These are phyloP conservation scores for Bipolaris gigantea DNA, from an alignment of 2,329 filamentous ascomycete genomes.

Conservation along the genomic window DNA sequence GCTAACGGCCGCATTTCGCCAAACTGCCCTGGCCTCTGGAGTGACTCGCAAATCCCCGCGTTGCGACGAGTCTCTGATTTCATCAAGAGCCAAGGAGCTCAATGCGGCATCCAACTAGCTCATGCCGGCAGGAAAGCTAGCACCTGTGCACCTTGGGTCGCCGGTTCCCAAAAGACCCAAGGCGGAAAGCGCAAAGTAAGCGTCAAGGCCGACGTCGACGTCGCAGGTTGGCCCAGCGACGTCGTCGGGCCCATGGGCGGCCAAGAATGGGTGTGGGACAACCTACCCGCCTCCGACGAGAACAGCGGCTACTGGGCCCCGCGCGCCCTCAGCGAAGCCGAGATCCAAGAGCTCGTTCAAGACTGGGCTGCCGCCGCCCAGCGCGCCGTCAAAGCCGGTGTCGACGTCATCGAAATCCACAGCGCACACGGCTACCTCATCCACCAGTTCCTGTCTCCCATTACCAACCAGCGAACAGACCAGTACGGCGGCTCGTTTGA, in stretches of 20 bases:
- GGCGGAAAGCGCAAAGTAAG: slow-evolving; percentile 32
- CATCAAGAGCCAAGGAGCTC: slow-evolving; percentile 38
- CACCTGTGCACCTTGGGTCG: slow-evolving; percentile 39
- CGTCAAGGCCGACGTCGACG: slow-evolving; percentile 30
- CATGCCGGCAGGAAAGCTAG: slow-evolving; percentile 43
- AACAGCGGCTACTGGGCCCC: slow-evolving; percentile 44
- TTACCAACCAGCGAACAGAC: slow-evolving; percentile 49
- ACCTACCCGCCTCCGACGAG: slow-evolving; percentile 32
- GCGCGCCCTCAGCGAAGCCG: slow-evolving; percentile 39
- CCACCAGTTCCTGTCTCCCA: slow-evolving; percentile 46
- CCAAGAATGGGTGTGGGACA: slow-evolving; percentile 47
- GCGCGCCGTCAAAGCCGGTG: slow-evolving; percentile 41
- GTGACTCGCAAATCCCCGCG: slow-evolving; percentile 42
- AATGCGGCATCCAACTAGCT: slow-evolving; percentile 41
- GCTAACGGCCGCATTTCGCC: slow-evolving; percentile 42
- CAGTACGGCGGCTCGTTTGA: slow-evolving; percentile 49
- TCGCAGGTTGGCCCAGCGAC: slow-evolving; percentile 41
- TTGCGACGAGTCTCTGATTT: slow-evolving; percentile 40
- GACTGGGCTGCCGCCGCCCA: slow-evolving; percentile 47
- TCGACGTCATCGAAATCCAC: slow-evolving; percentile 50
- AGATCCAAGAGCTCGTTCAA: slow-evolving; percentile 44
- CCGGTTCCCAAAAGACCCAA: slow-evolving; percentile 17
- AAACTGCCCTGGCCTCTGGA: slow-evolving; percentile 44
- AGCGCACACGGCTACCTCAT: slow-evolving; percentile 49
- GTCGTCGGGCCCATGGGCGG: slow-evolving; percentile 45